Evolutionary conservation across 805 yeast genomes (phyloP), one percentile per base, ranked within the genome.

Genomic region (Starmerella tilneyi): DNA sequence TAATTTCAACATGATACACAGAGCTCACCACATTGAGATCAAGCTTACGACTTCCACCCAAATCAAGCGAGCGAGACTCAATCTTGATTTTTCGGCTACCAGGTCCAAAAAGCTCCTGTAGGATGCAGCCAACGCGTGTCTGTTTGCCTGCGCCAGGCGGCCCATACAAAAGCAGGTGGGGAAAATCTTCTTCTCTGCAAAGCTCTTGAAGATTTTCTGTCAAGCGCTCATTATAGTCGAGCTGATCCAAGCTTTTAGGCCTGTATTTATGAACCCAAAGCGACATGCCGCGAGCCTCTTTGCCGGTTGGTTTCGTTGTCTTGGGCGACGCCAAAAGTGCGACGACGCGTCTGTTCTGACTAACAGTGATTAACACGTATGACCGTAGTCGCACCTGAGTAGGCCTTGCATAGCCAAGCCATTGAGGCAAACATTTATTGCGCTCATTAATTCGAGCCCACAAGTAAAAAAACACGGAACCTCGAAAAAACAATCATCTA

Each of bases 71-170:
- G 55, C 94, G 81, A 29, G 88, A 83, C 59, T 92, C 97, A 43
- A 92, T 88, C 62, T 86, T 89, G 68, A 83, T 69, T 56, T 78
- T 83, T 52, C 82, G 88, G 16, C 84, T 84, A 44, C 81, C 81
- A 2, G 81, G 63, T 0, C 97, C 97, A 58, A 80, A 92, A 28
- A 92, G 70, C 54, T 84, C 84, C 45, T 76, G 71, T 43, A 92
- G 65, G 2, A 94, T 71, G 6, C 94, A 78, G 63, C 85, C 72
- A 7, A 86, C 82, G 52, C 98, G 74, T 9, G 98, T 92, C 68
- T 92, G 94, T 61, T 92, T 92, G 47, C 99, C 99, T 13, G 94
- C 84, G 4, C 99, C 99, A 29, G 86, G 78, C 1, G 98, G 97
- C 0, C 99, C 99, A 60, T 89, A 89, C 2, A 92, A 75, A 22